These are phyloP conservation scores for Fusarium scirpi DNA, from an alignment of 2,329 filamentous ascomycete genomes.

Conservation along the genomic window DNA sequence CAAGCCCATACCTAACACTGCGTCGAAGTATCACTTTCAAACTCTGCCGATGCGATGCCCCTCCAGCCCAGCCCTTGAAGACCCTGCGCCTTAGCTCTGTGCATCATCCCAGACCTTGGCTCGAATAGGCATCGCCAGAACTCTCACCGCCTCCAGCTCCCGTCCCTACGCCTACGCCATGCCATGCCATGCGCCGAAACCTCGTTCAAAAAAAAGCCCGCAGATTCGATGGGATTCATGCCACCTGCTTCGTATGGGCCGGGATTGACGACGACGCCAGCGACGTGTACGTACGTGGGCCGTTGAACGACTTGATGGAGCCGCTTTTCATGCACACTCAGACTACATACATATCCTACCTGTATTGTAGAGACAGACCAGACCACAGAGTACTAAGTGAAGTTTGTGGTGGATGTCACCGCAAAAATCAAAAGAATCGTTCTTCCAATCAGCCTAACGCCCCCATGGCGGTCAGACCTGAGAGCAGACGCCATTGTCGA, in stretches of 20 bases:
- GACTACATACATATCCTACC: background rate
- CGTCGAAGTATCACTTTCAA: background rate
- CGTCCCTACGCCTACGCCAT: background rate
- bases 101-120: slow-evolving; percentile 42
- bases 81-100: slow-evolving; percentile 44
- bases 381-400: background rate
- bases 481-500: slow-evolving; percentile 39
- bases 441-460: slow-evolving; percentile 26
- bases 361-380: background rate
- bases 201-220: slow-evolving; percentile 45
- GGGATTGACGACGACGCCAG: slow-evolving; percentile 30
- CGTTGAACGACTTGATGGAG: background rate
- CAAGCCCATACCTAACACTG: slow-evolving; percentile 1
- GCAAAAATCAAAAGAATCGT: slow-evolving; percentile 27
- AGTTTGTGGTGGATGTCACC: slow-evolving; percentile 1
- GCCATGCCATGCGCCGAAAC: slow-evolving; percentile 27
- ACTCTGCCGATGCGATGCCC: slow-evolving; percentile 22
- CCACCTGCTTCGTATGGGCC: slow-evolving; percentile 27
- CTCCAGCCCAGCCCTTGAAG: slow-evolving; percentile 16
- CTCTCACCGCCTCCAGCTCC: slow-evolving; percentile 45
- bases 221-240: slow-evolving; percentile 36
- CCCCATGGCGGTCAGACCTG: slow-evolving; percentile 46
- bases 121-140: slow-evolving; percentile 45
- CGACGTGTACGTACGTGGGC: slow-evolving; percentile 33
- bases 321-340: slow-evolving; percentile 2